These are phyloP conservation scores for Penicillium alfredii DNA, from an alignment of 495 filamentous ascomycete genomes.

Conservation along the genomic window DNA sequence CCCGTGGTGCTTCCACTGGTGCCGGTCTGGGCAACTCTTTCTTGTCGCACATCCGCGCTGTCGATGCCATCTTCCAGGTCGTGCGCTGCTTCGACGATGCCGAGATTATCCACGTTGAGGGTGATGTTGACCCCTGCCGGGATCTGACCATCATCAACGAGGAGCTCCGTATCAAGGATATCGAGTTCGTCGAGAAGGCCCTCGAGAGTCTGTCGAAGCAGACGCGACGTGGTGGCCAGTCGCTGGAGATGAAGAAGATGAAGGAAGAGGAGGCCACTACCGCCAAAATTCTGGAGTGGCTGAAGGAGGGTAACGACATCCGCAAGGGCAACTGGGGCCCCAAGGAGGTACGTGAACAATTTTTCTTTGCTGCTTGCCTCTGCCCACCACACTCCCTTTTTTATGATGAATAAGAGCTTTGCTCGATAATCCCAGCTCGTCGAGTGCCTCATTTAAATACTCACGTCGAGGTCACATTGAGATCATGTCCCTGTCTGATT, in stretches of 20 bases:
- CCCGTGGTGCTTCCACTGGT: constrained; percentile 91
- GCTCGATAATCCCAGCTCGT: constrained; percentile 99
- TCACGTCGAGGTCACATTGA: constrained; percentile 75
- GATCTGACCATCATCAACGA: constrained; percentile 96
- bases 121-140: constrained; percentile 89
- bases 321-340: constrained; percentile 81
- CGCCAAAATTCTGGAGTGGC: constrained; percentile 72
- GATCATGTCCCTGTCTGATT: constrained; percentile 62
- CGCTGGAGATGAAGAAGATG: constrained; percentile 95
- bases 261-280: constrained; percentile 92
- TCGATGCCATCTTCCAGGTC: constrained; percentile 99
- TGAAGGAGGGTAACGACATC: constrained; percentile 87
- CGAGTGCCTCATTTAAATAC: constrained; percentile 65
- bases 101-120: constrained; percentile 99
- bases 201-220: constrained; percentile 85
- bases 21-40: constrained; percentile 97
- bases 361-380: constrained; percentile 14
- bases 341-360: constrained; percentile 77
- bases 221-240: constrained; percentile 89
- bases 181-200: constrained; percentile 96
- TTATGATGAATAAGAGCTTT: constrained; percentile 97
- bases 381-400: constrained; percentile 24
- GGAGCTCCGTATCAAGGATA: constrained; percentile 96
- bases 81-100: constrained; percentile 99
- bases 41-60: constrained; percentile 96